Percentiles rank a stretch among this genome's conserved stretches.
Conservation (phyloP, 2,329 filamentous ascomycete genomes). For the Diaporthe citrichinensis region DNA sequence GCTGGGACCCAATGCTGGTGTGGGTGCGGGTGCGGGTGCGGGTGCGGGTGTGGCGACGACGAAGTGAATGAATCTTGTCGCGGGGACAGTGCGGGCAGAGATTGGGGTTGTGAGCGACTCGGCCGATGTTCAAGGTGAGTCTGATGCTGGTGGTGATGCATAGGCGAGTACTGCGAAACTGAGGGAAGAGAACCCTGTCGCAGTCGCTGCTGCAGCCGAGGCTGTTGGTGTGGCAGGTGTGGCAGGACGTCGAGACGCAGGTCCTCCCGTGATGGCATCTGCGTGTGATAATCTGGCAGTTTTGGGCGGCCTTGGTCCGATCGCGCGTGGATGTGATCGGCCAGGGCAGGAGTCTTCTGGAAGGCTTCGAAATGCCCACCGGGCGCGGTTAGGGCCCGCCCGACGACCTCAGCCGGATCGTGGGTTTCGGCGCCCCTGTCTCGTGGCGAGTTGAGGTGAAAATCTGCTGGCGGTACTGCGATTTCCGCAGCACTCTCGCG, state of each 20-base stretch:
- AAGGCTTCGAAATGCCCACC: constrained; percentile 30
- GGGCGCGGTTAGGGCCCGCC: constrained; percentile 9
- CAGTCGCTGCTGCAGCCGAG: constrained; percentile 14
- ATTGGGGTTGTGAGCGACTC: constrained; percentile 29
- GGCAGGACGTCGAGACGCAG: constrained; percentile 5
- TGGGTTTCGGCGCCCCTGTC: constrained; percentile 31
- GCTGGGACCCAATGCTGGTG: constrained; percentile 32
- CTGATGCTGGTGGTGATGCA: constrained; percentile 24
- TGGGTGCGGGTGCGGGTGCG: constrained; percentile 3
- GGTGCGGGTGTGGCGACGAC: constrained; percentile 25
- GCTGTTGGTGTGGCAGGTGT: constrained; percentile 20
- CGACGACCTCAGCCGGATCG: constrained; percentile 14
- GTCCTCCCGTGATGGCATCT: constrained; percentile 10
- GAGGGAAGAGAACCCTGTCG: constrained; percentile 38
- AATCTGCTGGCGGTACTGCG: constrained; percentile 19
- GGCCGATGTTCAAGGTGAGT: constrained; percentile 33
- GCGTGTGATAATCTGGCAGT: not conserved
- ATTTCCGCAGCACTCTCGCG: constrained; percentile 31
- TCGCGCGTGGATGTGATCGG: constrained; percentile 12
- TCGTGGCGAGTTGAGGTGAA: constrained; percentile 23
- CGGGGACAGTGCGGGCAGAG: constrained; percentile 32
- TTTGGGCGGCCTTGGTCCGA: not conserved
- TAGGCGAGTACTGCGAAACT: constrained; percentile 37
- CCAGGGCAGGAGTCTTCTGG: constrained; percentile 29
- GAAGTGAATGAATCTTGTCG: constrained; percentile 28